Evolutionary conservation across 768 basidiomycete species (phyloP), one percentile per base, ranked within the genome.

Genomic region (Mrakia frigida): DNA sequence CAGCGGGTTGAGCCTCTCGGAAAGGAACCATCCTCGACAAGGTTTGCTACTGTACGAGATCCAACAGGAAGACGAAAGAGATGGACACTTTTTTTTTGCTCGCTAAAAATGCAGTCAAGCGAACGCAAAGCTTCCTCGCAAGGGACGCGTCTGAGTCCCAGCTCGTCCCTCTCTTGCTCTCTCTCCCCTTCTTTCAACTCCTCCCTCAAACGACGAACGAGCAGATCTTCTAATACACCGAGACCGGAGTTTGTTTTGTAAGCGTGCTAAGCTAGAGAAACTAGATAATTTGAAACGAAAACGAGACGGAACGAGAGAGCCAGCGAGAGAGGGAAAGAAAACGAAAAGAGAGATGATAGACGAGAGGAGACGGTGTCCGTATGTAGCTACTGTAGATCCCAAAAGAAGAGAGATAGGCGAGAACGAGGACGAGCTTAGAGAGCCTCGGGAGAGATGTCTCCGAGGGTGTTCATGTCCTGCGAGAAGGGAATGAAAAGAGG

Each of bases 361-460:
- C 69, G 31, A 50, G 71, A 28, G 6, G 28, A 46, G 7, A 39
- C 31, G 37, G 67, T 69, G 39, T 39, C 67, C 39, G 10, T 69
- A 28, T 14, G 7, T 13, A 50, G 70, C 46, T 31, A n/a, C n/a
- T n/a, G n/a, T n/a, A 50, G 52, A 21, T 21, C 31, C 25, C n/a
- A 7, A 50, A 28, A 71, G 2, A 31, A 28, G 43, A 37, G 39
- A 71, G 70, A 71, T 9, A 50, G 43, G 50, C 25, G 25, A 56
- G 52, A n/a, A 56, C n/a, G 2, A 14, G n/a, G 35, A 31, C 23
- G 4, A 14, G 53, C 33, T 23, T 87, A 91, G 78, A 90, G 81
- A 39, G 90, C 91, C 74, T 90, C 88, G 0, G 91, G 91, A 31
- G 90, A 91, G 71, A 91, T 82, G 77, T 92, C 91, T 43, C 88